Base-by-base conservation (phyloP, 495 filamentous ascomycete genomes). In the Chaetomium cochliodes region DNA sequence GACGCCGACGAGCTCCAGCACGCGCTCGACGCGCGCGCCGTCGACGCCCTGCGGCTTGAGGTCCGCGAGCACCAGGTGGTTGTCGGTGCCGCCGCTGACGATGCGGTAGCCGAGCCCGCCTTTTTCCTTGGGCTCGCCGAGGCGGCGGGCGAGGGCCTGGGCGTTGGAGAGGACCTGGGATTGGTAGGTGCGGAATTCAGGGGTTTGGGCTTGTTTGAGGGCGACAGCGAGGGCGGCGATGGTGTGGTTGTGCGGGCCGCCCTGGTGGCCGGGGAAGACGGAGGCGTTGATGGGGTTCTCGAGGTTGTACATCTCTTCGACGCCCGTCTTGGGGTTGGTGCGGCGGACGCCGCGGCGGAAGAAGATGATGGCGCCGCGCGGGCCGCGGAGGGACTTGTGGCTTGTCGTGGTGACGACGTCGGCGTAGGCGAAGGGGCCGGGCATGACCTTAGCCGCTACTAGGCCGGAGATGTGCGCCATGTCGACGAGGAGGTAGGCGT, bases 391-490 rank as follows among this genome's bases (percentile, higher is more conserved):
- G 44, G 91, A 96, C 80, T 98, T 98, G 85, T 98, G 94, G 49
- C 90, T 96, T 49, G 94, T 98, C n/a, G 94, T 98, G 46, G 94
- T 98, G 63, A 98, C 96, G 54, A 98, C 87, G 72, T 98, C 94
- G 51, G 91, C 90, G 79, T 92, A 85, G 49, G 78, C 79, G 76
- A 98, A 98, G n/a, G 94, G 94, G 49, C 88, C 88, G 15, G 90
- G 90, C 62, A 97, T 84, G 39, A 97, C 96, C 68, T 88, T 89
- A 52, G 91, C 96, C 16, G 94, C 96, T 42, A 98, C 87, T 50
- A 98, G 81, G 62, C 94, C 94, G 23, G 92, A 96, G 67, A 98
- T 96, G 70, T 98, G 94, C n/a, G 94, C 94, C 87, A 98, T 98
- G 72, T 98, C 94, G 62, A 90, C 87, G 65, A 98, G 78, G 20